Evolutionary conservation across 2,329 filamentous ascomycete genomes (phyloP).

Genomic region (Graphium sp.): DNA sequence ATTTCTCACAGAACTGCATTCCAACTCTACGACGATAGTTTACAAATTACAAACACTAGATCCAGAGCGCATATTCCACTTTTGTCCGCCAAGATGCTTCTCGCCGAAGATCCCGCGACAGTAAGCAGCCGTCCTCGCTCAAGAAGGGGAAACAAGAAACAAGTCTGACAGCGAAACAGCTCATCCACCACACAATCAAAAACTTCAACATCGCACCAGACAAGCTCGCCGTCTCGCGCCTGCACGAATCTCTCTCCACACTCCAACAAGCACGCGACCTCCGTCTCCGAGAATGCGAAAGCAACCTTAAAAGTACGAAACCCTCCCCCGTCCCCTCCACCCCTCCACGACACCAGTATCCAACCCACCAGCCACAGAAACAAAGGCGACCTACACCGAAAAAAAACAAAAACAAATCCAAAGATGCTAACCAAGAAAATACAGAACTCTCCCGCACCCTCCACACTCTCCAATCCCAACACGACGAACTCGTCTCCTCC

Average conservation of each 20-base stretch:
- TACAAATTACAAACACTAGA: too few species aligned
- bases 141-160: constrained; percentile 1
- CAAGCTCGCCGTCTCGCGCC: constrained; percentile 66
- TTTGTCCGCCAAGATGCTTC: constrained; percentile 62
- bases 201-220: constrained; percentile 94
- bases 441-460: constrained; percentile 56
- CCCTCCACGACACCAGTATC: constrained; percentile 8
- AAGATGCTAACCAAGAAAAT: background rate
- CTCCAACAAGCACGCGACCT: constrained; percentile 73
- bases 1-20: too few species aligned
- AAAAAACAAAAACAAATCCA: constrained; percentile 4
- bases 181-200: constrained; percentile 78
- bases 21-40: too few species aligned
- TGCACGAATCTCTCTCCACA: constrained; percentile 66
- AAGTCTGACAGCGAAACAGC: constrained; percentile 27
- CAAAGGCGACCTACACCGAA: background rate
- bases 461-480: constrained; percentile 55
- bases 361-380: background rate
- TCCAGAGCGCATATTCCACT: too few species aligned
- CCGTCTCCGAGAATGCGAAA: constrained; percentile 54
- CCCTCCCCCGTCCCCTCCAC: constrained; percentile 2
- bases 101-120: constrained; percentile 81
- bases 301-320: constrained; percentile 39
- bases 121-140: constrained; percentile 28
- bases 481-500: constrained; percentile 55